Evolutionary conservation across 2,329 filamentous ascomycete genomes (phyloP), one percentile per base, ranked within the genome.

Genomic region (Cladosporium sp.): DNA sequence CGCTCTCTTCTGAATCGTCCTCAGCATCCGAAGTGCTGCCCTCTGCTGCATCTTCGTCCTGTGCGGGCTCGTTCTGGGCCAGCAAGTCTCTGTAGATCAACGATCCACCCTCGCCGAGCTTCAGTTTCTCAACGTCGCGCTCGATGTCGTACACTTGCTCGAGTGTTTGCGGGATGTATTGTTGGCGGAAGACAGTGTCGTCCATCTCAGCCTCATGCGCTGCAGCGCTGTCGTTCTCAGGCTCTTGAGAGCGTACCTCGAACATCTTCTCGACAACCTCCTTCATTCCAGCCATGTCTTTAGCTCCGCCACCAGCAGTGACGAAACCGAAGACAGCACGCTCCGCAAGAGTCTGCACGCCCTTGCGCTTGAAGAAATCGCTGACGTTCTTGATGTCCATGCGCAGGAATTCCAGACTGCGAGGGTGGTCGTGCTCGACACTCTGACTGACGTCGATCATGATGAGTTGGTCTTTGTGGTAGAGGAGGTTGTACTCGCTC

Each of bases 371-470:
- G 84, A 97, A 99, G 76, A 96, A 99, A 73, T 96, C 91, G 20
- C 86, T 88, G 1, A 96, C 86, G 70, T 99, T 99, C 81, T 97
- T 97, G 75, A 99, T 92, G 71, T 99, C 94, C 92, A 97, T 97
- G 36, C 94, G 87, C 67, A 99, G 75, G 71, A 99, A 99, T 72
- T 97, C 93, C 30, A 96, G 81, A 2, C 90, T 93, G 59, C 90
- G 84, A 0, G 94, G 94, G 73, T 99, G 94, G 67, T 97, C 93
- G 66, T 95, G 92, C 78, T 97, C 95, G 19, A 99, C 94, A 70
- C 89, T 94, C 77, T 99, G 94, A 58, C 91, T 96, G 43, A 99
- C 94, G 75, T 99, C 94, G 73, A 99, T 99, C 69, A 99, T 88
- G 80, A 90, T 96, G 0, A 97, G 84, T 67, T 84, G 85, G 60